Base-by-base conservation (phyloP, 2,329 filamentous ascomycete genomes). In the Apiospora hydei region DNA sequence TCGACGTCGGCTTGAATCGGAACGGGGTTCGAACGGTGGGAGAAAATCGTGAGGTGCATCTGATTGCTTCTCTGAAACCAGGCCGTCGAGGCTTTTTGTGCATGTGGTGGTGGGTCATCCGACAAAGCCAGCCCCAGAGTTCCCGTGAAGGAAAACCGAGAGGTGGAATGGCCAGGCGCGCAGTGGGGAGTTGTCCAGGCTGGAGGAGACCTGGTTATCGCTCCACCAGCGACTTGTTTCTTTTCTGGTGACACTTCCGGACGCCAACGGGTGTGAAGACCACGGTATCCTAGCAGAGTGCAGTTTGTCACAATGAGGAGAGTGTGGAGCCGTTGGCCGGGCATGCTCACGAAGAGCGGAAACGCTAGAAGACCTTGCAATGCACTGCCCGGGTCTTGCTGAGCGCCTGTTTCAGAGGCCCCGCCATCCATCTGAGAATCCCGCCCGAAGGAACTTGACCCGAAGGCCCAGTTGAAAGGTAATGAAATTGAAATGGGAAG, bases 281-380 rank as follows among this genome's bases (percentile, higher is more conserved):
- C 57, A 64, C 57, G 57, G 57, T 64, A 64, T 64, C 57, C 57
- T 57, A 51, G n/a, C 57, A 64, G 18, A 21, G 57, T 64, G 57
- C 57, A 64, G 18, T 64, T 8, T 64, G 57, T 64, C 57, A 64
- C 57, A 21, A 64, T 5, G 57, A 64, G 57, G 57, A 64, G 57
- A n/a, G 57, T 21, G 34, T 64, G 57, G 57, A 41, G 57, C 34
- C 34, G 57, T 10, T 21, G 57, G 57, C 57, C 57, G 57, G 57
- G 57, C 57, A 64, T 64, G 57, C 57, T 64, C 57, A 41, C 57
- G 34, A 41, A 41, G 57, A 64, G 57, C 57, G 57, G 57, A 64
- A 41, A 64, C 57, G 57, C 21, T 24, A 41, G 57, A n/a, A 64
- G 57, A 41, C 34, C 57, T 64, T n/a, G 57, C 57, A 64, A 64